Conservation (phyloP, 805 yeast genomes). For the Hanseniaspora jakobsenii region DNA sequence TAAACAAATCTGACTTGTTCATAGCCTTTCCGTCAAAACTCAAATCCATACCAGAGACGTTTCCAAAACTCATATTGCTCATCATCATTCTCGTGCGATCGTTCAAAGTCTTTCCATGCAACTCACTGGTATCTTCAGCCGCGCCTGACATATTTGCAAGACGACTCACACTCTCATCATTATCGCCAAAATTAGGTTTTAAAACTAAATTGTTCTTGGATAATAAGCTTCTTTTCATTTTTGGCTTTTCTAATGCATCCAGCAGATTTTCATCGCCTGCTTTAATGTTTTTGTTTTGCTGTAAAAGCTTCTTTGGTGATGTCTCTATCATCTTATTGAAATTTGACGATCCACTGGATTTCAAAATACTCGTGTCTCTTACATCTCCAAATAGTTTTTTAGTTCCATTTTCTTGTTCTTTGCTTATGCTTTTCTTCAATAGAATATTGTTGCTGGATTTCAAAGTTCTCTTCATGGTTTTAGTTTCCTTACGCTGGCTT, state of each 20-base stretch:
- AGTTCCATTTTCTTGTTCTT: not conserved
- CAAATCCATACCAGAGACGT: constrained; percentile 26
- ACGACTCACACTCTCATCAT: not conserved
- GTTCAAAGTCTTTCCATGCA: not conserved
- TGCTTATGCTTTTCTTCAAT: not conserved
- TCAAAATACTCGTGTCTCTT: constrained; percentile 4
- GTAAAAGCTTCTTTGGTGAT: constrained; percentile 11
- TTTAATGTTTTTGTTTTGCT: not conserved
- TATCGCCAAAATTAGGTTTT: not conserved
- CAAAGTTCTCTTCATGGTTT: constrained; percentile 5
- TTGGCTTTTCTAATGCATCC: not conserved
- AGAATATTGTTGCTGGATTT: not conserved
- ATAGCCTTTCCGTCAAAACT: constrained; percentile 38
- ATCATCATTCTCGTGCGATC: too few species aligned
- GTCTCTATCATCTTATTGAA: constrained; percentile 13
- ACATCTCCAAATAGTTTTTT: constrained; percentile 3
- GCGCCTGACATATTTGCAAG: not conserved
- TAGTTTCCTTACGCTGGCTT: not conserved
- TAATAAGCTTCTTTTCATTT: not conserved
- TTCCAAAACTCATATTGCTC: not conserved
- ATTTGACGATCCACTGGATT: constrained; percentile 3
- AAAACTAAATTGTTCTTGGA: not conserved
- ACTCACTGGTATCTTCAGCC: not conserved
- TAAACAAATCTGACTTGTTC: constrained; percentile 33
- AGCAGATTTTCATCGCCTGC: not conserved